Conservation (phyloP, 2,329 filamentous ascomycete species). For the Botryotinia narcissicola region DNA sequence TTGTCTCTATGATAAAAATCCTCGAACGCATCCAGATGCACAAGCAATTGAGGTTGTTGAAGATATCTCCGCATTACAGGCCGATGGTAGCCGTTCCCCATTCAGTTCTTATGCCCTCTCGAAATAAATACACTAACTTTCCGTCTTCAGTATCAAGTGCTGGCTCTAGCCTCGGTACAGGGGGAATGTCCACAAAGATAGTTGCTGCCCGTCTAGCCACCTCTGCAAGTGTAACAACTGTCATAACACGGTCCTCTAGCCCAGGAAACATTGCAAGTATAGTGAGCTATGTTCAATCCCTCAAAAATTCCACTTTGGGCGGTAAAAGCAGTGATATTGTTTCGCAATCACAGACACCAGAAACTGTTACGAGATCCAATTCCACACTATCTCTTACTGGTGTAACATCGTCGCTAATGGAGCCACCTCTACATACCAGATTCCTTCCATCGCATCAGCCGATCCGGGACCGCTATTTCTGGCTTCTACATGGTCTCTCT, state of each 20-base stretch:
- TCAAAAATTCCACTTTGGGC: slow-evolving; percentile 41
- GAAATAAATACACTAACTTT: background rate
- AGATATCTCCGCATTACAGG: slow-evolving; percentile 77
- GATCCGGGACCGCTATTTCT: slow-evolving; percentile 92
- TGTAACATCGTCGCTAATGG: slow-evolving; percentile 20
- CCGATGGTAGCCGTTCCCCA: slow-evolving; percentile 58
- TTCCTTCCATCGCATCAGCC: slow-evolving; percentile 83
- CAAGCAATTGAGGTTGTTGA: slow-evolving; percentile 88
- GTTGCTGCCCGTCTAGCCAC: slow-evolving; percentile 88
- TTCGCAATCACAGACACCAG: slow-evolving; percentile 28
- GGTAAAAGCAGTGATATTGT: slow-evolving; percentile 21
- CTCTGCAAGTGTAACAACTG: slow-evolving; percentile 89
- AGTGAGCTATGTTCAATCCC: slow-evolving; percentile 72
- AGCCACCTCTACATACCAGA: slow-evolving; percentile 78
- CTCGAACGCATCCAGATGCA: slow-evolving; percentile 78
- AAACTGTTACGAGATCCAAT: slow-evolving; percentile 20
- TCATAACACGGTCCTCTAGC: slow-evolving; percentile 91
- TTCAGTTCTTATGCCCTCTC: background rate
- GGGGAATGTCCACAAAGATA: slow-evolving; percentile 97
- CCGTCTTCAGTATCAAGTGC: slow-evolving; percentile 69
- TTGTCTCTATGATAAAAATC: slow-evolving; percentile 95
- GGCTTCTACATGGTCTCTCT: slow-evolving; percentile 88
- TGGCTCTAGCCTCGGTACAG: slow-evolving; percentile 85
- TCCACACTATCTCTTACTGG: slow-evolving; percentile 25
- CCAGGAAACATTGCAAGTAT: slow-evolving; percentile 90